Base-by-base conservation (phyloP, 352 stramenopile species). In the Phytophthora pini region DNA sequence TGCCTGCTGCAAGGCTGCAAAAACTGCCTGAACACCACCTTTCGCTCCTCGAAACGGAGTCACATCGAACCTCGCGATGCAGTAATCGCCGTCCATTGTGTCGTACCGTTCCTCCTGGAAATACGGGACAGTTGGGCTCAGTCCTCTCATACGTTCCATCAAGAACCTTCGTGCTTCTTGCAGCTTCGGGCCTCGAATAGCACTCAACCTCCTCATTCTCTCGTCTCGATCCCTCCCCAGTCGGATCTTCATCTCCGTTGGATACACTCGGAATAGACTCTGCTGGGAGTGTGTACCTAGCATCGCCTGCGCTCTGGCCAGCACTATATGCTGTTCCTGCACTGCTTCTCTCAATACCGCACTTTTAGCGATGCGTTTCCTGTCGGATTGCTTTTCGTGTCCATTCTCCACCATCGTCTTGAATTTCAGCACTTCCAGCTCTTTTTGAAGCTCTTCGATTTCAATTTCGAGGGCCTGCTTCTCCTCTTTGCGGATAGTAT, bases 11-110 rank as follows among this genome's bases (percentile, higher is more conserved):
- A 84, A 63, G 0, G 71, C 74, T 7, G 80, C 76, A 53, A 83
- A 87, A 13, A 89, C 70, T 29, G 81, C 74, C 24, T 68, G 61
- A 4, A 89, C 78, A 3, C 74, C 67, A 50, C 48, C 56, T n/a
- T 61, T 54, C 4, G 73, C 64, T 34, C 66, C 74, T 38, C 71
- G 66, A 17, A 91, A 79, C 36, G 79, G 80, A 5, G 82, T 68
- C 15, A 89, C 69, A 55, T 81, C 77, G 49, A 87, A 88, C n/a
- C 79, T 76, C 8, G 72, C 55, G 38, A 79, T 75, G 49, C 77
- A 89, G 39, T 68, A 84, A 56, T 89, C 79, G 13, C 80, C 79
- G 7, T 65, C 56, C 4, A 62, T 22, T 0, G 77, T 87, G 49
- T 83, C 73, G 40, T 87, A 92, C 5, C 71, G 61, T 54, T 82